phyloP scores from a whole-genome alignment of 805 yeast genomes.

The Saturnispora galanensis region DNA sequence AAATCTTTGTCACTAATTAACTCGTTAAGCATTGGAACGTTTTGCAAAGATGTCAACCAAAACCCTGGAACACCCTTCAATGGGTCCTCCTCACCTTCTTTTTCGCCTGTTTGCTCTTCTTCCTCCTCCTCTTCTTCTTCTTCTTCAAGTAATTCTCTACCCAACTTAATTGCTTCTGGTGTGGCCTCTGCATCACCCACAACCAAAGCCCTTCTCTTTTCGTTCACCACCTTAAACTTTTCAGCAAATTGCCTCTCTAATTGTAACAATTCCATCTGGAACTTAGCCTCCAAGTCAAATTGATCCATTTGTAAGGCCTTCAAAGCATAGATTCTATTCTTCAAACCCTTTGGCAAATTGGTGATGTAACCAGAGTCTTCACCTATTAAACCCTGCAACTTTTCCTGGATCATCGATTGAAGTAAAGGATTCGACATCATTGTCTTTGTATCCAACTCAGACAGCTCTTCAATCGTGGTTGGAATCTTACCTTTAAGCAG shows the following conservation, averaged over 20 bases:
- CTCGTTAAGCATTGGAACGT: constrained; percentile 70
- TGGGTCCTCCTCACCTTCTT: constrained; percentile 15
- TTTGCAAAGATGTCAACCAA: constrained; percentile 94
- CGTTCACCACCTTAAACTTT: constrained; percentile 68
- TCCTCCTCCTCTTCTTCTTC: constrained; percentile 35
- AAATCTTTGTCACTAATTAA: constrained; percentile 84
- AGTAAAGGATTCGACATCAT: constrained; percentile 65
- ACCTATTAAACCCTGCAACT: constrained; percentile 76
- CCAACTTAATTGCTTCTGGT: constrained; percentile 49
- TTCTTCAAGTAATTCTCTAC: constrained; percentile 29
- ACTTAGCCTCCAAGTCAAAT: constrained; percentile 78
- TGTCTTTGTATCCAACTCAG: constrained; percentile 45
- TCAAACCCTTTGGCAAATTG: constrained; percentile 59
- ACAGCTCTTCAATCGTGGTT: constrained; percentile 43
- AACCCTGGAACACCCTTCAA: constrained; percentile 75
- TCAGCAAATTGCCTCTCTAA: constrained; percentile 72
- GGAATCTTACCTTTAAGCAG: constrained; percentile 38
- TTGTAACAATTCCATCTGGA: constrained; percentile 78
- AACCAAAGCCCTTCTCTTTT: constrained; percentile 62
- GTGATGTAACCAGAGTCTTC: constrained; percentile 80
- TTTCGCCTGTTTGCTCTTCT: constrained; percentile 30
- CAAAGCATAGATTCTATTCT: constrained; percentile 69
- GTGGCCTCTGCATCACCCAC: constrained; percentile 71
- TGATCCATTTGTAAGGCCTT: constrained; percentile 74
- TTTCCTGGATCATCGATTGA: constrained; percentile 81